A percentile compares a stretch with the other conserved stretches of the same genome.
phyloP scores from a whole-genome alignment of 306 rosid genomes.

The Biancaea sappan region DNA sequence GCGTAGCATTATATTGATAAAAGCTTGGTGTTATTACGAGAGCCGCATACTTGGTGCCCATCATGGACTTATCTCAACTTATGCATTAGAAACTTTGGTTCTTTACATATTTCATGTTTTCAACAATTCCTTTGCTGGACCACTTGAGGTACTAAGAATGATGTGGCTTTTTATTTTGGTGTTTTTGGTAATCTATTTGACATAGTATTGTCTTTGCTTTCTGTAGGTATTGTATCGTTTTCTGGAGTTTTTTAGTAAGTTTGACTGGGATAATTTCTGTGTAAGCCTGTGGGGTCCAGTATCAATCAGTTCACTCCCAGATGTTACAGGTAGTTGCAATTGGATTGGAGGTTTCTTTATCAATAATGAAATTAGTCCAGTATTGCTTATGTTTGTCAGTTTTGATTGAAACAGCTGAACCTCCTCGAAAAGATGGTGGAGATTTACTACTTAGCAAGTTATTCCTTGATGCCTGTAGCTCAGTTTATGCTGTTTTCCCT shows the following conservation, averaged over 20 bases:
- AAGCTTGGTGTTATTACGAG: slow-evolving; percentile 95
- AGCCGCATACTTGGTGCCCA: slow-evolving; percentile 92
- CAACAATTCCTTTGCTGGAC: slow-evolving; percentile 83
- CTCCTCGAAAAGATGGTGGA: slow-evolving; percentile 73
- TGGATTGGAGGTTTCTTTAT: slow-evolving; percentile 21
- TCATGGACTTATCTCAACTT: slow-evolving; percentile 90
- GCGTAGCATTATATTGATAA: slow-evolving; percentile 82
- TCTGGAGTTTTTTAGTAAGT: slow-evolving; percentile 83
- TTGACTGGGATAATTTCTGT: slow-evolving; percentile 90
- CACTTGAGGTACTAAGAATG: slow-evolving; percentile 68
- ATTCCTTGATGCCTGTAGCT: slow-evolving; percentile 61
- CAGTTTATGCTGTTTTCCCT: slow-evolving; percentile 65
- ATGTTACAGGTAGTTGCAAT: slow-evolving; percentile 65
- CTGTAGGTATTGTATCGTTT: slow-evolving; percentile 78
- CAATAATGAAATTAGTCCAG: not conserved
- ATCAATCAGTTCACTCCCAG: slow-evolving; percentile 74
- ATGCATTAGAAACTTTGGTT: slow-evolving; percentile 87
- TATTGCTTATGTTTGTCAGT: slow-evolving; percentile 12
- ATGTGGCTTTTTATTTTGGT: not conserved
- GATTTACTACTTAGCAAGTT: slow-evolving; percentile 58
- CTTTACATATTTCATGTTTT: slow-evolving; percentile 84
- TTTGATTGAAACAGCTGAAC: slow-evolving; percentile 52
- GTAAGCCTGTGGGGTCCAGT: slow-evolving; percentile 91
- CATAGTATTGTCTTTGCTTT: slow-evolving; percentile 13
- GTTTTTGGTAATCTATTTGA: slow-evolving; percentile 11